phyloP scores from a whole-genome alignment of 345 rosid genomes.

The Moricandia moricandioides region DNA sequence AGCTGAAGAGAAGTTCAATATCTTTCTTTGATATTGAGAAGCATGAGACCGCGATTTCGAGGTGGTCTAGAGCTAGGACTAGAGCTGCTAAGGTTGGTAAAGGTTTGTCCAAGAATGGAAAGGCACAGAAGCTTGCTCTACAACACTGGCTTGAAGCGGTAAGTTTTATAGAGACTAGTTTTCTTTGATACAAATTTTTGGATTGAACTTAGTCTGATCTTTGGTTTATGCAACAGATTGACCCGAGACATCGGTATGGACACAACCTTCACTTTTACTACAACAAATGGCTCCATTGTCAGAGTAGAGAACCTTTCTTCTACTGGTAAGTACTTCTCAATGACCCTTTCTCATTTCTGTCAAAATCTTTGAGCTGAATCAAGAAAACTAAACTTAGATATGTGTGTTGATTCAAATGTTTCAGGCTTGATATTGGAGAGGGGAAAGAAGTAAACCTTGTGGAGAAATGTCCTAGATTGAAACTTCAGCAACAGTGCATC shows the following conservation, averaged over 20 bases:
- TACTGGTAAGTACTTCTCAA: constrained; percentile 63
- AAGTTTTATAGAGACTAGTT: constrained; percentile 34
- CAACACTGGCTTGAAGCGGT: constrained; percentile 99
- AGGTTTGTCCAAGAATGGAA: constrained; percentile 86
- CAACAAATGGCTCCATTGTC: constrained; percentile 69
- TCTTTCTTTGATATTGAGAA: constrained; percentile 89
- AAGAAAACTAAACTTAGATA: constrained; percentile 10
- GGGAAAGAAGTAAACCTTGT: constrained; percentile 76
- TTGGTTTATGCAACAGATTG: constrained; percentile 55
- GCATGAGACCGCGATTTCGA: constrained; percentile 91
- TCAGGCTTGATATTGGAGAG: constrained; percentile 95
- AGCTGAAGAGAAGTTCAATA: constrained; percentile 79
- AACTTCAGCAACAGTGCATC: constrained; percentile 87
- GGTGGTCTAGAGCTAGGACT: constrained; percentile 96
- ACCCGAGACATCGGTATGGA: constrained; percentile 94
- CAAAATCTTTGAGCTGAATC: not conserved
- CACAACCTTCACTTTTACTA: constrained; percentile 87
- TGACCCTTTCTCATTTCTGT: not conserved
- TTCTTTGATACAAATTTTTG: not conserved
- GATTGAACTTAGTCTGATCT: constrained; percentile 10
- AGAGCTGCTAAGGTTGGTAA: constrained; percentile 98
- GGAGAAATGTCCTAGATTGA: constrained; percentile 67
- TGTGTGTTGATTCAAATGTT: constrained; percentile 21
- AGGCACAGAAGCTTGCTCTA: constrained; percentile 73
- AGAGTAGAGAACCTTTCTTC: constrained; percentile 94